Evolutionary conservation across 2,329 filamentous ascomycete genomes (phyloP), one percentile per base, ranked within the genome.

Genomic region (Pezicula neosporulosa): DNA sequence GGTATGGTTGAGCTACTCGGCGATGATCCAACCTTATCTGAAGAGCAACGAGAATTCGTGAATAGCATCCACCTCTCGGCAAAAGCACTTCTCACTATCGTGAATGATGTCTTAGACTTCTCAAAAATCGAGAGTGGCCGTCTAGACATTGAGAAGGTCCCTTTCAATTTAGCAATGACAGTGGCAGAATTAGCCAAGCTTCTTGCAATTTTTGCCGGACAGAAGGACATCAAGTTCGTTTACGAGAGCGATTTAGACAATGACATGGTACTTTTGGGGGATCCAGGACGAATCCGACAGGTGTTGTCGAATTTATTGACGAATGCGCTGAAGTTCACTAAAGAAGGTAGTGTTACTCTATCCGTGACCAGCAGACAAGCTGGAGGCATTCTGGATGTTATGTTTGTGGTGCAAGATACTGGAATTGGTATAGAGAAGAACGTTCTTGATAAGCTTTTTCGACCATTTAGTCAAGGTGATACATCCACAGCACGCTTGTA

Each of bases 271-370:
- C 69, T 77, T 2, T 70, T 86, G 2, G 72, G 71, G 0, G 88
- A 92, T 63, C 85, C 88, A 0, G 86, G 85, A 7, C 77, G 87
- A 21, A 83, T 91, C 48, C 79, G 87, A 47, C 87, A 92, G 66
- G 85, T 91, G 1, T 73, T 91, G 6, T 89, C 91, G 66, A 92
- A 91, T 60, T 75, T 92, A 2, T 80, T 88, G 10, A 88, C 86
- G 9, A 91, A 91, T 61, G 86, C 87, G 0, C 83, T 92, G 66
- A 91, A 91, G 60, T 92, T 91, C 63, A 92, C 88, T 1, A 83
- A 83, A 27, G 77, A 76, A 0, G 81, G 83, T 8, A 75, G 76
- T 16, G 78, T 72, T 8, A 77, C 83, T 5, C 27, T 48, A 21
- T 21, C 21, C 18, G 13, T 38, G 7, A n/a, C 51, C 6, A 53